Evolutionary conservation across 208 protist species (phyloP), one percentile per base, ranked within the genome.

Genomic region (Angomonas deanei): DNA sequence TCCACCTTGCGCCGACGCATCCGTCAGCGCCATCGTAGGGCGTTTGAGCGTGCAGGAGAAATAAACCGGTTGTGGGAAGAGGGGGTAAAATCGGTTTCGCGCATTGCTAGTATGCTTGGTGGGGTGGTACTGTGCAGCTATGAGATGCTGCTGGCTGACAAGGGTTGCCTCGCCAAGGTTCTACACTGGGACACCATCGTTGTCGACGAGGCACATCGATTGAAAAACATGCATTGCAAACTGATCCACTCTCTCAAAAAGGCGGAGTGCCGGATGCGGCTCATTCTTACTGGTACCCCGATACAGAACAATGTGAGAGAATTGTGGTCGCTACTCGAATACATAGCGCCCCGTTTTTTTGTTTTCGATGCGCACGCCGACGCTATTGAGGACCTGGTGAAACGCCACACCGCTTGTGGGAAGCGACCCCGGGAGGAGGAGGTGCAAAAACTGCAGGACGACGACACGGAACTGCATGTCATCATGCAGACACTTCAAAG

Each of bases 271-370:
- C 91, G 91, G 11, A 93, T 98, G 67, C 68, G 97, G 1, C 42
- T 99, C 13, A 93, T 99, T 57, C 66, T 99, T 0, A 94, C 88
- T 0, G 98, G 98, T 0, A 96, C 90, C 10, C 97, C 97, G 0
- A 94, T 99, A 34, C 98, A 99, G 74, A 99, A 99, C 78, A 97
- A 91, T 54, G 67, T 99, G 15, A 84, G 75, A 47, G 98, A 99
- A 78, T 81, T 99, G 39, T 99, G 98, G 98, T 98, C 88, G 15
- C 66, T 99, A 11, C 98, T 99, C 72, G 97, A 99, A 72, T 99
- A 99, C 82, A 88, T 99, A 1, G 92, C 82, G 52, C 98, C 98
- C 1, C 96, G 95, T 13, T 79, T 92, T n/a, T 82, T 99, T 1
- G 91, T 15, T 13, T 66, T 71, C 23, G 66, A 60, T 28, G 72